A percentile compares a stretch with the other conserved stretches of the same genome.
Evolutionary conservation across 2,329 filamentous ascomycete species (phyloP).

Genomic region (Trichoderma harzianum): DNA sequence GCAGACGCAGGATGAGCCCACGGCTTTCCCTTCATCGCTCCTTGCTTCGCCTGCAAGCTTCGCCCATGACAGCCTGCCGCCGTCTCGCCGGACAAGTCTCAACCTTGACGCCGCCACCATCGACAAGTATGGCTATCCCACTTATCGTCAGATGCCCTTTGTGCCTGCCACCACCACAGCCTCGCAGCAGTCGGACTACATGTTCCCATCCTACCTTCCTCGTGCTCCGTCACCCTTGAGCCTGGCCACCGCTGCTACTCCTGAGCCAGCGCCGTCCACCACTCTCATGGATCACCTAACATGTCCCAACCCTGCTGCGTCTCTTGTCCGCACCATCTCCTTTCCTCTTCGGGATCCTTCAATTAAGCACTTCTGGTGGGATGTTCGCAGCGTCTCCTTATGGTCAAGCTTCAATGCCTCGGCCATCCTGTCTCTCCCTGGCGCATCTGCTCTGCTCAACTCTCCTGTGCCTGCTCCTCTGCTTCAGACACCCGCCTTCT

Average conservation of each 20-base stretch:
- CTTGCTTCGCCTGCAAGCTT: constrained; percentile 64
- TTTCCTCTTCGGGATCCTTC: constrained; percentile 63
- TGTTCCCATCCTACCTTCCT: constrained; percentile 43
- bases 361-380: constrained; percentile 92
- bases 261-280: constrained; percentile 53
- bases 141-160: constrained; percentile 71
- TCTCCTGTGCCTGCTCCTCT: constrained; percentile 61
- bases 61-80: constrained; percentile 38
- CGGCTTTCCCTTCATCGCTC: constrained; percentile 44
- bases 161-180: constrained; percentile 22
- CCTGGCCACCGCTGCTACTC: constrained; percentile 33
- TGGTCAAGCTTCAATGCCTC: constrained; percentile 77
- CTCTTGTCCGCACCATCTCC: constrained; percentile 75
- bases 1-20: constrained; percentile 21
- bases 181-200: constrained; percentile 35
- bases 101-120: constrained; percentile 64
- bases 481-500: constrained; percentile 56
- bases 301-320: constrained; percentile 73
- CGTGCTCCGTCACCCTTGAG: constrained; percentile 47
- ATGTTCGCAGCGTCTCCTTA: constrained; percentile 78
- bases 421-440: constrained; percentile 69
- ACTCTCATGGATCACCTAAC: constrained; percentile 78
- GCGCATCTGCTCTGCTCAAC: constrained; percentile 68
- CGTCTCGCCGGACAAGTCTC: constrained; percentile 56
- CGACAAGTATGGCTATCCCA: constrained; percentile 75